These are phyloP conservation scores for Lupinus albus DNA, from an alignment of 306 rosid species.

Conservation along the genomic window DNA sequence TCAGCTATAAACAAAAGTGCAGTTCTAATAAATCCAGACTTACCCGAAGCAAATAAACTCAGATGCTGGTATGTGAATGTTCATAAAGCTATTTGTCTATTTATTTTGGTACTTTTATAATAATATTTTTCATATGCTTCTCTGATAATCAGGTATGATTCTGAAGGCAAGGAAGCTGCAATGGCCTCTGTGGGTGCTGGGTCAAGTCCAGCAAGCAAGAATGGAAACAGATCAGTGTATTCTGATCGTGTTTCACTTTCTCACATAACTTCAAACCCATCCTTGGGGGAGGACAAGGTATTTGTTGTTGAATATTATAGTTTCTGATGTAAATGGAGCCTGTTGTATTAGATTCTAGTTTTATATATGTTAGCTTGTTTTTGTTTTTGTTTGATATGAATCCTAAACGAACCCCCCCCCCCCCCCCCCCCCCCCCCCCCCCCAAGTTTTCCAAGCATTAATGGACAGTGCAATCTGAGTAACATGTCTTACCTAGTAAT, in stretches of 20 bases:
- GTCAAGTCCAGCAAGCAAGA: slow-evolving; percentile 51
- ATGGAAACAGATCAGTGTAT: slow-evolving; percentile 68
- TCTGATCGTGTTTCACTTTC: slow-evolving; percentile 66
- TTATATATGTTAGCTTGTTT: background rate
- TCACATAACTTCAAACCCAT: slow-evolving; percentile 57
- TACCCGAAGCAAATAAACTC: slow-evolving; percentile 72
- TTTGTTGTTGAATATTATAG: background rate
- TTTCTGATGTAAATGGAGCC: background rate
- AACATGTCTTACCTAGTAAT: background rate
- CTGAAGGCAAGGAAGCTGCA: slow-evolving; percentile 77
- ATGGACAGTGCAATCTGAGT: background rate
- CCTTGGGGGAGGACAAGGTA: slow-evolving; percentile 87
- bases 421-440: too few species aligned
- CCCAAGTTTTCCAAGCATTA: background rate
- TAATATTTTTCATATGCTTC: background rate
- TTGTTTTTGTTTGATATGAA: background rate
- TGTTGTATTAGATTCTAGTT: background rate
- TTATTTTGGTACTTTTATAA: background rate
- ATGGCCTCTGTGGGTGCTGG: slow-evolving; percentile 70
- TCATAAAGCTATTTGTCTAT: background rate
- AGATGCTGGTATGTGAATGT: slow-evolving; percentile 64
- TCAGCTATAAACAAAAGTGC: slow-evolving; percentile 70
- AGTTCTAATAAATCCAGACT: slow-evolving; percentile 65
- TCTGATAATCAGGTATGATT: slow-evolving; percentile 67
- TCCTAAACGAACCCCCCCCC: too few species aligned